Conservation (phyloP, 1,284 basidiomycete species). For the Gyrodon tennesseensis region DNA sequence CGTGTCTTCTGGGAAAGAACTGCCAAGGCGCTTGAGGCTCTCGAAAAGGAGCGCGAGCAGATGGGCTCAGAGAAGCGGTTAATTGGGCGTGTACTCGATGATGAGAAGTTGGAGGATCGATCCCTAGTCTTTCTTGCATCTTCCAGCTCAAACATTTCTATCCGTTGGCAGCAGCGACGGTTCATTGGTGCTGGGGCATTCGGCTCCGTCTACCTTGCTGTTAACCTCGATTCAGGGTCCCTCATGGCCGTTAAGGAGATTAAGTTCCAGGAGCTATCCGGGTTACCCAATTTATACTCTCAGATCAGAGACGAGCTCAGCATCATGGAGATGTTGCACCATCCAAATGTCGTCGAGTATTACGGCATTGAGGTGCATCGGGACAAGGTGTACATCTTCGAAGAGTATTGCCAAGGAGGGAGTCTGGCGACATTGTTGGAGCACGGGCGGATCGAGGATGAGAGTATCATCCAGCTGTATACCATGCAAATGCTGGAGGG, state of each 20-base stretch:
- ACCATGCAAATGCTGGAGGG: constrained; percentile 98
- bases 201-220: constrained; percentile 96
- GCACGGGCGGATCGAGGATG: constrained; percentile 95
- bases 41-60: constrained; percentile 64
- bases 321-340: constrained; percentile 98
- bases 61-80: constrained; percentile 70
- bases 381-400: constrained; percentile 99
- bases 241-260: constrained; percentile 99
- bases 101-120: constrained; percentile 87
- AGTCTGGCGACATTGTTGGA: constrained; percentile 89
- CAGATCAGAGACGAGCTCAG: constrained; percentile 97
- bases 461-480: constrained; percentile 94
- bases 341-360: constrained; percentile 98
- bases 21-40: constrained; percentile 56
- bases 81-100: constrained; percentile 87
- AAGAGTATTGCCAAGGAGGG: constrained; percentile 98
- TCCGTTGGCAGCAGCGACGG: constrained; percentile 98
- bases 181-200: constrained; percentile 99
- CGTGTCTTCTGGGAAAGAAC: constrained; percentile 74
- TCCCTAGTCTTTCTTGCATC: constrained; percentile 91
- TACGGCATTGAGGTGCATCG: constrained; percentile 99
- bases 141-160: constrained; percentile 91
- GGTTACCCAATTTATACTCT: constrained; percentile 79
- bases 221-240: constrained; percentile 95
- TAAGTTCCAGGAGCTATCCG: constrained; percentile 91